Base-by-base conservation (phyloP, 139 green algal genomes). In the Marvania coccoides region DNA sequence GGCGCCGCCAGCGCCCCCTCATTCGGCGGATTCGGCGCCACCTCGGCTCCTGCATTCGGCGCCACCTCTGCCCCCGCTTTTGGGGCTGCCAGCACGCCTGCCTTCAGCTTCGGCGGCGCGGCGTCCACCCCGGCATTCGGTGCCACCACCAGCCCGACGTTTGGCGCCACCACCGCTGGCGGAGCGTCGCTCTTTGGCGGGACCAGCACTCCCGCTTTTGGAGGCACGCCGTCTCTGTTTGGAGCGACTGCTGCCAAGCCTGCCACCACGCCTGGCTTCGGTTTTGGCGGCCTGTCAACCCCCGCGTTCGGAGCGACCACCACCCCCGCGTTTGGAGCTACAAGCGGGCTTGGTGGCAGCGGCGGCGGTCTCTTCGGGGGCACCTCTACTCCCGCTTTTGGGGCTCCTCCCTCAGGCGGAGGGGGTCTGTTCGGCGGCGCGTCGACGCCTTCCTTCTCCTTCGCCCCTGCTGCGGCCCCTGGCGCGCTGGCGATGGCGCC, bases 11-110 rank as follows among this genome's bases (percentile, higher is more conserved):
- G 46, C 12, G 59, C 82, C 2, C 72, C 83, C 3, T 75, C 73
- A 15, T 89, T 89, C 51, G 76, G 76, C 5, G 77, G 10, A 1
- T 89, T 89, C 77, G 83, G 78, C 6, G 46, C 67, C 15, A 29
- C 74, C 15, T 57, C 74, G 7, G 48, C 74, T 6, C 19, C 58
- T 23, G 37, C 46, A 5, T 82, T 82, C 36, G 70, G 72, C 0
- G 35, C 46, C 1, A n/a, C 48, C 1, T 56, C 68, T 15, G 29
- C 61, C 24, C 38, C 63, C 10, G 48, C 63, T 30, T 58, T 57
- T 40, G 61, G 5, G 2, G 34, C 59, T 14, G 35, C 38, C n/a
- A 14, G 12, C 23, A 36, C 58, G 6, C 56, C 66, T 2, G 15
- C 37, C 55, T 8, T 6, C 24, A 29, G 24, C 36, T 30, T 34